Percentiles rank a stretch among this genome's conserved stretches.
Evolutionary conservation across 306 rosid genomes (phyloP).

Genomic region (Rosa persica): DNA sequence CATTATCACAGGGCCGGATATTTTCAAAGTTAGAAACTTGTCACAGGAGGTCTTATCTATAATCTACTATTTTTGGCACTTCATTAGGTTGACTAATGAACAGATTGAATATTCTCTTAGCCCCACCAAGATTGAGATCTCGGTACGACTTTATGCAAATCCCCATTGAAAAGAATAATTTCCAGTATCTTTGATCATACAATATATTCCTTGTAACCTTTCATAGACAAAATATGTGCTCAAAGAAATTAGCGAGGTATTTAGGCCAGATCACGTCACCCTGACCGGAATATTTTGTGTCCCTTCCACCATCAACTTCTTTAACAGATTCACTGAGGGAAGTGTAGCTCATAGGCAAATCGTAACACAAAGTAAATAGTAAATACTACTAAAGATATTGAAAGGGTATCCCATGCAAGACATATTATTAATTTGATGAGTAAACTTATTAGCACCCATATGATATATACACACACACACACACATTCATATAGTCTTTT

Average conservation of each 20-base stretch:
- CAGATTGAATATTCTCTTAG: conserved; percentile 9
- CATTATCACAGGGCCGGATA: neutral
- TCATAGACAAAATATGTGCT: too few relatives aligned
- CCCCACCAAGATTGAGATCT: conserved; percentile 32
- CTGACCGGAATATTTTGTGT: too few relatives aligned
- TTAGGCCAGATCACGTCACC: too few relatives aligned
- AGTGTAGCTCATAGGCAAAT: neutral
- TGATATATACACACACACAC: neutral
- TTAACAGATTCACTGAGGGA: too few relatives aligned
- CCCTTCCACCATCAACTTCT: too few relatives aligned
- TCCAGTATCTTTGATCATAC: neutral
- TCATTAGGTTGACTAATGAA: conserved; percentile 10
- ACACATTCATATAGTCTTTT: neutral
- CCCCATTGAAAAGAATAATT: neutral
- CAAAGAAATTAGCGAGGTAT: too few relatives aligned
- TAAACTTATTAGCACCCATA: neutral
- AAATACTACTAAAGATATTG: neutral
- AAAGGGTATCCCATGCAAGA: too few relatives aligned
- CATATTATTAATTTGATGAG: neutral
- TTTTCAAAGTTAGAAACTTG: conserved; percentile 15
- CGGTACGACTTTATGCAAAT: conserved; percentile 1
- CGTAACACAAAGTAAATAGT: neutral
- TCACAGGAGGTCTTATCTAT: conserved; percentile 21
- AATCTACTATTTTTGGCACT: conserved; percentile 11
- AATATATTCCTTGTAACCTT: too few relatives aligned